Base-by-base conservation (phyloP, 495 filamentous ascomycete species). In the Aspergillus heteromorphus region DNA sequence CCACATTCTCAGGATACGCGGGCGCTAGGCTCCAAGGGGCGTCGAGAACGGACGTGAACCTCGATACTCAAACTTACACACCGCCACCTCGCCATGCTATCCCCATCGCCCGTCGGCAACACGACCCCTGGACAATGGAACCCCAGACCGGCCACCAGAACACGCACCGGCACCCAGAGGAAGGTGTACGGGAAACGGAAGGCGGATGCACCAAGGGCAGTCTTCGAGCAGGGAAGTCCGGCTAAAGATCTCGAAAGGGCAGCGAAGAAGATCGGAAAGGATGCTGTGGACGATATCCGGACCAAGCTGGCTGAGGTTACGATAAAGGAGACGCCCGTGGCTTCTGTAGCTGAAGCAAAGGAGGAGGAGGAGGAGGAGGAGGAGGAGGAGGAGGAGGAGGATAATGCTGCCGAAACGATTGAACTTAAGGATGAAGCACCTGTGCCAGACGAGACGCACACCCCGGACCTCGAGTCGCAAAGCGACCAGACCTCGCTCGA, bases 111-210 rank as follows among this genome's bases (percentile, higher is more conserved):
- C 16, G 25, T 25, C 17, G 43, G 56, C 21, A 49, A 56, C 42
- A 20, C 36, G 9, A 58, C 43, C n/a, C 49, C 51, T 19, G 36
- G 13, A 30, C 43, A 16, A 48, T 40, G 54, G 30, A 49, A 34
- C 20, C 19, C 59, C 34, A 65, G 61, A 59, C 40, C 59, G 42
- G 51, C 51, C 30, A 38, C 52, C 29, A 68, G 52, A 31, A 55
- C 56, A 49, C 61, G 61, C 31, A 63, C 65, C 1, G 56, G 62
- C 17, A 55, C 63, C 8, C 69, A 69, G 42, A 63, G 63, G 48
- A 65, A 59, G 54, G 74, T 77, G 14, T 77, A 77, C 31, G 74
- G 74, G 9, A 77, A 77, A 47, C 64, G 71, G 45, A 70, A 56
- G 41, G 68, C 55, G 19, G 70, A 73, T 61, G 71, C 74, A 2